Conservation (phyloP, 805 yeast genomes). For the Yamadazyma endophytica region DNA sequence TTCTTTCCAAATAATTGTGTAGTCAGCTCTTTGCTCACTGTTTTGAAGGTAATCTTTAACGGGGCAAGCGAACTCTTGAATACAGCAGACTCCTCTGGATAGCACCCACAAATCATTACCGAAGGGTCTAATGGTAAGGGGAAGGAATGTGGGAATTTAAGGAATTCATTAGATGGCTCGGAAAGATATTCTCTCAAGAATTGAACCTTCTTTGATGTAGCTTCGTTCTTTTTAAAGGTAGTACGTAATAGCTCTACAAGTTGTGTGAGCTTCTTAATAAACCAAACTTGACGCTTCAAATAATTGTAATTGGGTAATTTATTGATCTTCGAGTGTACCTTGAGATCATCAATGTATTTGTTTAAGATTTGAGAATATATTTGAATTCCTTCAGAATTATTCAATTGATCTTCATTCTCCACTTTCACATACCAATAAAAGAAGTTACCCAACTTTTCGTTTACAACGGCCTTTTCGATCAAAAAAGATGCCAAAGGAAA, state of each 20-base stretch:
- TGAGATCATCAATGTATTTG: conserved; percentile 37
- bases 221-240: conserved; percentile 55
- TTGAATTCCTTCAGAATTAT: conserved; percentile 11
- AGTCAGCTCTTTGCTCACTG: conserved; percentile 28
- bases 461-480: conserved; percentile 64
- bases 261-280: conserved; percentile 61
- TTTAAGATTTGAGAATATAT: conserved; percentile 34
- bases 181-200: conserved; percentile 54
- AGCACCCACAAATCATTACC: conserved; percentile 65
- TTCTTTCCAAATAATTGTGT: conserved; percentile 33
- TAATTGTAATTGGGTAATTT: conserved; percentile 33
- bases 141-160: conserved; percentile 46
- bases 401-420: conserved; percentile 65
- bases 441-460: conserved; percentile 68
- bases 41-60: conserved; percentile 71
- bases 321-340: conserved; percentile 20
- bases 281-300: conserved; percentile 59
- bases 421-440: conserved; percentile 92
- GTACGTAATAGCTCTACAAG: conserved; percentile 61
- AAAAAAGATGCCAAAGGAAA: conserved; percentile 75
- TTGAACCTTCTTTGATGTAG: conserved; percentile 74
- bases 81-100: conserved; percentile 77
- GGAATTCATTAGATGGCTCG: conserved; percentile 41
- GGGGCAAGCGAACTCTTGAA: conserved; percentile 93
- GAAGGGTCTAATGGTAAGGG: conserved; percentile 83